A percentile compares a stretch with the other conserved stretches of the same genome.
Conservation (phyloP, 495 filamentous ascomycete genomes). For the Tuber magnatum region DNA sequence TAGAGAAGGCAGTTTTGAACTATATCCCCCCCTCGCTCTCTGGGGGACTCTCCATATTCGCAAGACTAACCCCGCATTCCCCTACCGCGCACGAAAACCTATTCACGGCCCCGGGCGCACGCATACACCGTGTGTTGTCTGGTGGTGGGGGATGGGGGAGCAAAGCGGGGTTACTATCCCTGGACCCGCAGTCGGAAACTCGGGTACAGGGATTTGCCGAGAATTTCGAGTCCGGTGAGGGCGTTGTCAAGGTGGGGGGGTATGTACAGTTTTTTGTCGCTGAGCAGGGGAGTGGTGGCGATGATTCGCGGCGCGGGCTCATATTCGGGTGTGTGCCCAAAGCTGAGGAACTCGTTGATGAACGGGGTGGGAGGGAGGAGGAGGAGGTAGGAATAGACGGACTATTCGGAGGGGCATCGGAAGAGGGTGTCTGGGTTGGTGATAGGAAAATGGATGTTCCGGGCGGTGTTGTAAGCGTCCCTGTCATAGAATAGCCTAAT, state of each 20-base stretch:
- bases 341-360: conserved; percentile 19
- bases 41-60: conserved; percentile 55
- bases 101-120: conserved; percentile 23
- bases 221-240: conserved; percentile 30
- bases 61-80: conserved; percentile 49
- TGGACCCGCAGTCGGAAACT: conserved; percentile 49
- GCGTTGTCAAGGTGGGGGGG: conserved; percentile 26
- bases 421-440: conserved; percentile 34
- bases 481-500: neutral
- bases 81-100: conserved; percentile 24
- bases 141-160: conserved; percentile 71
- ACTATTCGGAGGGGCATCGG: conserved; percentile 35
- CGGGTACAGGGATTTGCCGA: conserved; percentile 28
- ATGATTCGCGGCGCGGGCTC: conserved; percentile 11
- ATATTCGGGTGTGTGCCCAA: conserved; percentile 31
- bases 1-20: conserved; percentile 53
- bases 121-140: conserved; percentile 54
- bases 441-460: conserved; percentile 35
- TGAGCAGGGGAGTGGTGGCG: conserved; percentile 5
- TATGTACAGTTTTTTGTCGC: conserved; percentile 38
- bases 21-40: conserved; percentile 44
- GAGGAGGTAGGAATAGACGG: conserved; percentile 26
- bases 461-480: conserved; percentile 24
- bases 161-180: conserved; percentile 60
- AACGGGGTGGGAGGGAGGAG: conserved; percentile 2